Evolutionary conservation across 768 basidiomycete genomes (phyloP).

Genomic region (Hygrocybe punicea): DNA sequence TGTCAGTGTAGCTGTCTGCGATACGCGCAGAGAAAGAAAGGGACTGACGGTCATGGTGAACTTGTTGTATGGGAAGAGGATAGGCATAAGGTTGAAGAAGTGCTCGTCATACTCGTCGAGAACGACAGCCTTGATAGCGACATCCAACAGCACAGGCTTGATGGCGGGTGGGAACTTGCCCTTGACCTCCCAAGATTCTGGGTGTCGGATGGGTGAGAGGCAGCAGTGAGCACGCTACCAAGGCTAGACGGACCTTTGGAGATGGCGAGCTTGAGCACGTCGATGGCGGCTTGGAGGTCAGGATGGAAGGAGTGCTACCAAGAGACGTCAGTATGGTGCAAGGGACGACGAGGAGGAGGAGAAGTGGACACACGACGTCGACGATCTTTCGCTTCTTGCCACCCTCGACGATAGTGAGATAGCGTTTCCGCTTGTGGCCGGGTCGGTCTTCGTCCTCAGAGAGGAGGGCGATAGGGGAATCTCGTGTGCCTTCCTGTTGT

Average conservation of each 20-base stretch:
- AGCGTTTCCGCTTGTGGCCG: constrained; percentile 54
- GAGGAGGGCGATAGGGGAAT: constrained; percentile 46
- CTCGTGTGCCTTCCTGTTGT: constrained; percentile 41
- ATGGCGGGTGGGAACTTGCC: constrained; percentile 85
- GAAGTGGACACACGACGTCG: constrained; percentile 51
- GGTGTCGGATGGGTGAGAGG: background rate
- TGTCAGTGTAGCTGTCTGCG: background rate
- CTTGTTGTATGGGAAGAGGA: constrained; percentile 88
- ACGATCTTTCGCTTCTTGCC: constrained; percentile 73
- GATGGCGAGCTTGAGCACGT: constrained; percentile 59
- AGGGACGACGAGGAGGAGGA: constrained; percentile 17
- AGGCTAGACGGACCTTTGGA: constrained; percentile 45
- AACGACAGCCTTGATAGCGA: constrained; percentile 74
- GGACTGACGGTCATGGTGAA: constrained; percentile 85
- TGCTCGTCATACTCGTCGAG: constrained; percentile 90
- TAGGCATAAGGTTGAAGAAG: constrained; percentile 87
- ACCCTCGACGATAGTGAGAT: constrained; percentile 49
- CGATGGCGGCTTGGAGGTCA: constrained; percentile 59
- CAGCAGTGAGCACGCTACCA: background rate
- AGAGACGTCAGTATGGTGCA: background rate
- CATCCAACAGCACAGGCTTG: constrained; percentile 65
- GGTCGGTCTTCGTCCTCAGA: constrained; percentile 36
- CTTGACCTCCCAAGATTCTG: constrained; percentile 76
- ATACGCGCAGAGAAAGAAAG: too few relatives aligned
- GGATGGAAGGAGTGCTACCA: constrained; percentile 65